phyloP scores from a whole-genome alignment of 495 filamentous ascomycete species.

The Clavariopsis aquatica region DNA sequence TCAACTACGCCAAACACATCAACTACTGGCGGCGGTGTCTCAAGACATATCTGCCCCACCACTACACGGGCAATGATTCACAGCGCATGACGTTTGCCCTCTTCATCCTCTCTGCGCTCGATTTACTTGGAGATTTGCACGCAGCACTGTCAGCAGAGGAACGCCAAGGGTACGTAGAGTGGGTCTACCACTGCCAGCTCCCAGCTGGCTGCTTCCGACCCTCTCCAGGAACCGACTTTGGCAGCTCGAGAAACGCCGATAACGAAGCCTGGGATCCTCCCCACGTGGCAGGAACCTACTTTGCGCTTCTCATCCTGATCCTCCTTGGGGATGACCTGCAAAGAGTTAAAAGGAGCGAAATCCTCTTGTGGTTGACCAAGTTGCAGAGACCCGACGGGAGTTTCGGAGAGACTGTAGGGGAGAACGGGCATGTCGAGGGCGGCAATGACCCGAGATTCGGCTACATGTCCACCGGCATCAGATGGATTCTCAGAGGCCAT shows the following conservation, averaged over 20 bases:
- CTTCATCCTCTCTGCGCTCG: constrained; percentile 81
- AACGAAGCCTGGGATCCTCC: constrained; percentile 73
- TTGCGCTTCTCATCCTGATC: constrained; percentile 74
- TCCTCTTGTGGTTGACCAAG: constrained; percentile 70
- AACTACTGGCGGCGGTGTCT: constrained; percentile 93
- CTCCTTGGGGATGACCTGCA: constrained; percentile 74
- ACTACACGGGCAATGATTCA: constrained; percentile 83
- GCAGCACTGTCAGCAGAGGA: constrained; percentile 59
- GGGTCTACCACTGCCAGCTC: constrained; percentile 76
- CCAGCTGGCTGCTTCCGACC: constrained; percentile 78
- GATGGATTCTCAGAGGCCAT: constrained; percentile 74
- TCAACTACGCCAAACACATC: constrained; percentile 71
- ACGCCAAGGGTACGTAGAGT: constrained; percentile 61
- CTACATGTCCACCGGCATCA: constrained; percentile 75
- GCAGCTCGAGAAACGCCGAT: constrained; percentile 46
- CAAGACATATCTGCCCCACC: constrained; percentile 73
- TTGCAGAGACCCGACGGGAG: constrained; percentile 85
- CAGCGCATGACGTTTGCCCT: constrained; percentile 86
- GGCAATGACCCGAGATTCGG: constrained; percentile 85
- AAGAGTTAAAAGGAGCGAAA: constrained; percentile 65
- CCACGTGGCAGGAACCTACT: constrained; percentile 81
- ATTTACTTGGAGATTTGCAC: constrained; percentile 69
- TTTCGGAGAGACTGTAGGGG: constrained; percentile 79
- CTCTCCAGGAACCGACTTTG: constrained; percentile 66
- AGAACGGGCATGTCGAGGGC: constrained; percentile 65